These are phyloP conservation scores for Magnusiomyces magnusii DNA, from an alignment of 1,139 yeast genomes.

Conservation along the genomic window DNA sequence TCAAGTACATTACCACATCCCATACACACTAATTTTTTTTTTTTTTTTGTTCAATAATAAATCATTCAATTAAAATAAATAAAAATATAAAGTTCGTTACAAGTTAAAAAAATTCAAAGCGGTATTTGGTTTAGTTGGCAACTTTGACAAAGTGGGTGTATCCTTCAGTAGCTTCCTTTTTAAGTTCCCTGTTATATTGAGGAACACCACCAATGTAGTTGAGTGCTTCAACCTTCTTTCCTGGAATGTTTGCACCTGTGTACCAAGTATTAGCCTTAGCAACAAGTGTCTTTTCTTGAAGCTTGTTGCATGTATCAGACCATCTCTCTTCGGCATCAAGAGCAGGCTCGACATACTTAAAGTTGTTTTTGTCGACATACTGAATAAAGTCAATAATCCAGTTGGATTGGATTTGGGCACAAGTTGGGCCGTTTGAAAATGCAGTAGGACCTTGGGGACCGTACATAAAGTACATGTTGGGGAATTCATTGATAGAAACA, in stretches of 20 bases:
- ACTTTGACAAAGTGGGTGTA: constrained; percentile 13
- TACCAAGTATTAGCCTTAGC: constrained; percentile 13
- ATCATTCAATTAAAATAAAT: neutral
- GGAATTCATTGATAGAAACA: constrained; percentile 24
- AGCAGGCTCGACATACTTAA: constrained; percentile 20
- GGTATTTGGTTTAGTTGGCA: neutral
- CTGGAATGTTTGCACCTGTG: constrained; percentile 17
- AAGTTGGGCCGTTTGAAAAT: constrained; percentile 30
- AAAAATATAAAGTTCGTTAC: neutral
- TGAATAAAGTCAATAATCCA: constrained; percentile 22
- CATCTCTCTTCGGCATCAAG: constrained; percentile 18
- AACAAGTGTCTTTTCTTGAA: neutral
- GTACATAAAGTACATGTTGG: constrained; percentile 29
- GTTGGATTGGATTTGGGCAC: constrained; percentile 24
- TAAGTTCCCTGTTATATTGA: constrained; percentile 16
- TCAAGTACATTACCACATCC: no score
- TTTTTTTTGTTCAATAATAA: no score
- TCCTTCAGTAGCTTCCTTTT: constrained; percentile 11
- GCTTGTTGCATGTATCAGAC: constrained; percentile 26
- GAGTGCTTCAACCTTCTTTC: constrained; percentile 15
- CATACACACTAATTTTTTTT: no score
- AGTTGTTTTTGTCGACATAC: constrained; percentile 15
- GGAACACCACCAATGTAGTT: constrained; percentile 17
- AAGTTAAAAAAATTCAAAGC: neutral
- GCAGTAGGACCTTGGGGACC: constrained; percentile 33